Conservation (phyloP, 2,329 filamentous ascomycete species). For the Colletotrichum tamarilloi region DNA sequence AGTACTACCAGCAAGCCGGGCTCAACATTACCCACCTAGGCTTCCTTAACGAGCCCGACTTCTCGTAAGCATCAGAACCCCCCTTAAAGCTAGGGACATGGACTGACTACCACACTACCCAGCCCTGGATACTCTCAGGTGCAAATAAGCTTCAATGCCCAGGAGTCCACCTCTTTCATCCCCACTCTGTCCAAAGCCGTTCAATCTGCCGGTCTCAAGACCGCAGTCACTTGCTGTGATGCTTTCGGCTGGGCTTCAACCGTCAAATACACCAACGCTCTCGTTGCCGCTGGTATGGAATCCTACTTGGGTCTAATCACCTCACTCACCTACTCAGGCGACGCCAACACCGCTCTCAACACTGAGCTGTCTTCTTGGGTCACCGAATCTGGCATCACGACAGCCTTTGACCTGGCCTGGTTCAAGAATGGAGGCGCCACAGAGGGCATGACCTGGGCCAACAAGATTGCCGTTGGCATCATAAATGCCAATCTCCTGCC, state of each 20-base stretch:
- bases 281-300: slow-evolving; percentile 47
- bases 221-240: slow-evolving; percentile 50
- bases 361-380: slow-evolving; percentile 60
- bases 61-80: not conserved
- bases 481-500: slow-evolving; percentile 58
- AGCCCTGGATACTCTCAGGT: slow-evolving; percentile 50
- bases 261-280: slow-evolving; percentile 48
- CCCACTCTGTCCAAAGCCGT: slow-evolving; percentile 21
- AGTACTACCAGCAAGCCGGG: slow-evolving; percentile 56
- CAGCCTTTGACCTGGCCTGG: slow-evolving; percentile 57
- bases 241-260: slow-evolving; percentile 52
- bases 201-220: slow-evolving; percentile 1
- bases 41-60: slow-evolving; percentile 37
- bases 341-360: slow-evolving; percentile 51
- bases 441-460: slow-evolving; percentile 67
- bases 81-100: not conserved
- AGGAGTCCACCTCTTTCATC: slow-evolving; percentile 38
- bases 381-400: slow-evolving; percentile 61
- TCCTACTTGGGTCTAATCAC: slow-evolving; percentile 49
- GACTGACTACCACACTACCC: slow-evolving; percentile 16
- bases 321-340: slow-evolving; percentile 53
- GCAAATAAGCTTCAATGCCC: slow-evolving; percentile 45
- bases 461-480: slow-evolving; percentile 62
- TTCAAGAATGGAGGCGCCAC: slow-evolving; percentile 56
- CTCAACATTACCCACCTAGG: slow-evolving; percentile 53